Conservation (phyloP, 495 filamentous ascomycete genomes). For the Darksidea phi region DNA sequence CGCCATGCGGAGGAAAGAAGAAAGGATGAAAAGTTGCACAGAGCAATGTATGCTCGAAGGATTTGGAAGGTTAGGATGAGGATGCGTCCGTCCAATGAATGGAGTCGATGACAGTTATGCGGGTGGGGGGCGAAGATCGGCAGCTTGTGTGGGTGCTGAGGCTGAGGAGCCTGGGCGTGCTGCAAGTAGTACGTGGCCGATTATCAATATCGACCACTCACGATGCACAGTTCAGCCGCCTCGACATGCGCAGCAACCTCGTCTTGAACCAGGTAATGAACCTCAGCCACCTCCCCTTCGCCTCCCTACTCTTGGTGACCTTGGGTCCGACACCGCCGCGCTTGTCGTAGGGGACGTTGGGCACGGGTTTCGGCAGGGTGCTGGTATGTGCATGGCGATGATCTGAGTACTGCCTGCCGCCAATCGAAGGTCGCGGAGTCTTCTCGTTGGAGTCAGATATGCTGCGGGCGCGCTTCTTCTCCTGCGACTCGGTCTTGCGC, state of each 20-base stretch:
- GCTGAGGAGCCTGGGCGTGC: not conserved
- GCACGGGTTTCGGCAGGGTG: constrained; percentile 23
- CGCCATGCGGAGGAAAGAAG: too few relatives aligned
- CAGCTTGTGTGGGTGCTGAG: not conserved
- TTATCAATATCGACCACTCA: constrained; percentile 4
- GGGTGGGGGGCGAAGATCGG: too few relatives aligned
- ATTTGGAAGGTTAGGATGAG: too few relatives aligned
- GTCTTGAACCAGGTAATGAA: constrained; percentile 42
- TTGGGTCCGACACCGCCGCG: constrained; percentile 14
- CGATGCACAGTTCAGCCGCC: constrained; percentile 14
- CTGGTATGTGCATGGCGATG: constrained; percentile 23
- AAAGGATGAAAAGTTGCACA: too few relatives aligned
- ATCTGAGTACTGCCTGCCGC: constrained; percentile 35
- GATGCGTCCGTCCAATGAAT: not conserved
- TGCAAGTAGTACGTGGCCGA: constrained; percentile 20
- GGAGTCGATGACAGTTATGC: not conserved
- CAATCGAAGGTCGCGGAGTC: constrained; percentile 25
- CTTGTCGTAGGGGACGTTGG: constrained; percentile 23
- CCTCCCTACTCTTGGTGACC: constrained; percentile 24
- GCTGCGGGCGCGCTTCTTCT: constrained; percentile 19
- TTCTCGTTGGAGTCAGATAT: constrained; percentile 26
- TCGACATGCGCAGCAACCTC: constrained; percentile 33
- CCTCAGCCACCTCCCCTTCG: constrained; percentile 37
- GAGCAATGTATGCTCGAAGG: too few relatives aligned
- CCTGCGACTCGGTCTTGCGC: constrained; percentile 25